phyloP scores from a whole-genome alignment of 257 asterid genomes.

The Lycium ferocissimum region DNA sequence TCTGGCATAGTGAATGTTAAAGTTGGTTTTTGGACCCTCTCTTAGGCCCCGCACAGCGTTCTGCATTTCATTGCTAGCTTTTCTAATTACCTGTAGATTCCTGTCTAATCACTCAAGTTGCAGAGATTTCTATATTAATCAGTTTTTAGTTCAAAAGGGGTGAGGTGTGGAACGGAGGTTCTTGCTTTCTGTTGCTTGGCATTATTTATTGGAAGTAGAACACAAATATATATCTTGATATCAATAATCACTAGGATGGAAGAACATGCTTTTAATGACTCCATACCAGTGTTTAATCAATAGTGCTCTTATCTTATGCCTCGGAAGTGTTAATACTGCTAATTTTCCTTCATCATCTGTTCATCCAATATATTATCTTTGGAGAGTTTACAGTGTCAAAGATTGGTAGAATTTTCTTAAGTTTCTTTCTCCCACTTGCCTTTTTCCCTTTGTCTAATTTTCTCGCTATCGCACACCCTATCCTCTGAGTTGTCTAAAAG shows the following conservation, averaged over 20 bases:
- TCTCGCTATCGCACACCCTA: not conserved
- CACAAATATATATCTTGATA: not conserved
- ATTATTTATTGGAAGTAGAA: not conserved
- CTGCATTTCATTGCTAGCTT: conserved; percentile 17
- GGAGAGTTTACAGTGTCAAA: conserved; percentile 24
- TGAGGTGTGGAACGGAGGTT: not conserved
- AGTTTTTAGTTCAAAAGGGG: not conserved
- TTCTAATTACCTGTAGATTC: conserved; percentile 21
- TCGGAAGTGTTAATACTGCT: not conserved
- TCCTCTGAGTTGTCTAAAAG: conserved; percentile 10
- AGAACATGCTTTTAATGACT: not conserved
- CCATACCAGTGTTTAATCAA: conserved; percentile 14
- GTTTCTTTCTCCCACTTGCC: not conserved
- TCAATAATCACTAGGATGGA: conserved; percentile 20
- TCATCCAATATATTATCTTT: not conserved
- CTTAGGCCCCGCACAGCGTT: not conserved
- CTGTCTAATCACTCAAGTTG: not conserved
- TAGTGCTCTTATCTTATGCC: not conserved
- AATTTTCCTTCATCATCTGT: not conserved
- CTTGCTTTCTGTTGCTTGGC: not conserved
- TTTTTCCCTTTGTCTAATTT: not conserved
- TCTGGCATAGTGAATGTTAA: not conserved
- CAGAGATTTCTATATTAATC: not conserved
- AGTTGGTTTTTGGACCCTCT: not conserved
- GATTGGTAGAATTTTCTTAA: not conserved